Evolutionary conservation across 108 stramenopile species (phyloP), one percentile per base, ranked within the genome.

Genomic region (Schizochytrium sp.): DNA sequence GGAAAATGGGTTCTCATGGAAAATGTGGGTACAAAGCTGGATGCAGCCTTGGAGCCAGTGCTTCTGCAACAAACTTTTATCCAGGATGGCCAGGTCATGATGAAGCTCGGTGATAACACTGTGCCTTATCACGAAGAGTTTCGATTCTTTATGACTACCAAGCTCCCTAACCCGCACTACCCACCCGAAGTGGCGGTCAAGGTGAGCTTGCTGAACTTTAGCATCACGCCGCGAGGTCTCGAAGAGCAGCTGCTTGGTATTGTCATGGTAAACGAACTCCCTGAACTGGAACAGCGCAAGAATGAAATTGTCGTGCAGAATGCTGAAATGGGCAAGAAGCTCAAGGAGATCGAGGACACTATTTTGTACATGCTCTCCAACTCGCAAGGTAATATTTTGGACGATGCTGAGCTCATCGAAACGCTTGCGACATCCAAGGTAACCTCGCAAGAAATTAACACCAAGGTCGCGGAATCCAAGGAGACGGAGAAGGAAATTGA

Each of bases 1-100:
- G 95, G 95, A 29, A 92, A 92, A 87, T 95, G 95, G 95, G 93
- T 94, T 5, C 88, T 94, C 44, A 89, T 94, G 45, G 95, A 95
- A 58, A 94, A 94, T 59, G 91, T 95, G 44, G 90, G 90, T 5
- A 93, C 94, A 91, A 92, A 89, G 29, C 92, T 95, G 3, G 95
- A 95, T 72, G 95, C 95, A 6, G 90, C 93, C 3, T 89, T 95
- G 8, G 95, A 95, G 91, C 95, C 95, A 29, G 92, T 95, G 44
- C 58, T 95, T 59, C 87, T 94, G 58, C 95, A 95, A 72, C 93
- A 94, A 58, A 94, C 90, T 59, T 95, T 95, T 91, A 92, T 92
- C 60, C 93, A 93, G 89, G 93, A 93, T 0, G 95, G 95, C n/a
- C 92, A 93, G 57, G 92, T 92, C 44, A 95, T 95, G 95, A 94